These are phyloP conservation scores for Trichophyton schoenleinii DNA, from an alignment of 2,329 filamentous ascomycete genomes.

Conservation along the genomic window DNA sequence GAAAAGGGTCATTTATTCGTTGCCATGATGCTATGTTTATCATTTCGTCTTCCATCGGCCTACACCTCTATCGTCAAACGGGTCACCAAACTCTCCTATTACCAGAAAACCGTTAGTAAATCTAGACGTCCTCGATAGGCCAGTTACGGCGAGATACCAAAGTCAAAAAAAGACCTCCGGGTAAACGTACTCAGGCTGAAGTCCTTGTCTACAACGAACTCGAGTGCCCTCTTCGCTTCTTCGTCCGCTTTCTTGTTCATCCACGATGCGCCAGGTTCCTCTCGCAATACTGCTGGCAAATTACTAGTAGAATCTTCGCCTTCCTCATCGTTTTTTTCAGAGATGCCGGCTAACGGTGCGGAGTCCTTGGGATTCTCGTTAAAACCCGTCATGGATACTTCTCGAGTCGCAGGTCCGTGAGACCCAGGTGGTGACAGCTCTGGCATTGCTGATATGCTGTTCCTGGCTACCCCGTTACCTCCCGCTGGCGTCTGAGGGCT, in stretches of 20 bases:
- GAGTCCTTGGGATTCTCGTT: background rate
- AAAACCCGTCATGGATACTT: conserved; percentile 13
- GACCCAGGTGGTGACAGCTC: conserved; percentile 46
- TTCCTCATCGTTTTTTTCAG: background rate
- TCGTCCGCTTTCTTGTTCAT: conserved; percentile 45
- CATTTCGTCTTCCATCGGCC: conserved; percentile 5
- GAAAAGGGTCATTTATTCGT: background rate
- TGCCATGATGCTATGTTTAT: background rate
- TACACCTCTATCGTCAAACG: conserved; percentile 33
- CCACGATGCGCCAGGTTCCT: conserved; percentile 41
- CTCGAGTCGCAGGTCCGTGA: conserved; percentile 24
- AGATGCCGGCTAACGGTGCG: conserved; percentile 4
- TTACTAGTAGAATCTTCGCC: background rate
- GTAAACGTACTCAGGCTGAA: conserved; percentile 35
- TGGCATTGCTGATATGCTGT: conserved; percentile 22
- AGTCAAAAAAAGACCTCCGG: background rate
- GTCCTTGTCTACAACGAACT: conserved; percentile 40
- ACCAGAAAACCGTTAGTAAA: background rate
- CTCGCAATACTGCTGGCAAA: conserved; percentile 12
- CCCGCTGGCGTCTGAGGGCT: conserved; percentile 32
- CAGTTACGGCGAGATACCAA: too few relatives aligned
- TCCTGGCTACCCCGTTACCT: conserved; percentile 14
- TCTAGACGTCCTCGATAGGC: background rate
- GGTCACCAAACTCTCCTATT: conserved; percentile 35
- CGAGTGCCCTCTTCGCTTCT: conserved; percentile 41